Evolutionary conservation across 2,329 filamentous ascomycete species (phyloP), one percentile per base, ranked within the genome.

Genomic region (Hypoxylon sp.): DNA sequence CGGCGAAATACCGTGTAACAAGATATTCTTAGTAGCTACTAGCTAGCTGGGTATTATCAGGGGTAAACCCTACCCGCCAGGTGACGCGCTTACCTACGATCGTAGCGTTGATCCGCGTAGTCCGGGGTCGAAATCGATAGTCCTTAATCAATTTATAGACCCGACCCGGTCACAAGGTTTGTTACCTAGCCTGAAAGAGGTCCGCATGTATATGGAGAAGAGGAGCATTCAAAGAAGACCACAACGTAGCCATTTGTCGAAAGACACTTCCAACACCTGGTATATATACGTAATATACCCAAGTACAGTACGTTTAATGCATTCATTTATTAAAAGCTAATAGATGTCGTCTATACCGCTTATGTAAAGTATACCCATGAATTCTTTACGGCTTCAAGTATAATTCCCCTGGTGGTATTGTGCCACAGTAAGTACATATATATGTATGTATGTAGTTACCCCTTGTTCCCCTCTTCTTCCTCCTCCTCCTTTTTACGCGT

Each of bases 11-110:
- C 63, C 43, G 60, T 46, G 13, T 21, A 43, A 23, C 19, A 10
- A 58, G 60, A 65, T 69, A 69, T 65, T 67, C 60, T 67, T 67
- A 67, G 67, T 36, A 67, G 48, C 50, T 34, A 43, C 11, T 6
- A 30, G 28, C n/a, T 30, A 30, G 52, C 38, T 62, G 56, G 23
- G 45, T 60, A 36, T 6, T 13, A n/a, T 51, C 60, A 64, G 65
- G 68, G 68, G 57, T 61, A 2, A 64, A 70, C 63, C 68, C 60
- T 68, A 68, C 68, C 60, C 53, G 49, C 65, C 49, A 70, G 68
- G 61, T 70, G 65, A 68, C 65, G 68, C 68, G 68, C 68, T 59
- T 69, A 60, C 23, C n/a, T n/a, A n/a, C 48, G 60, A 70, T 70
- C 68, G 68, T 70, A 64, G 65, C 48, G 62, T 43, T 63, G 63